A percentile compares a stretch with the other conserved stretches of the same genome.
These are phyloP conservation scores for Wallemia ichthyophaga DNA, from an alignment of 1,284 basidiomycete species.

Conservation along the genomic window DNA sequence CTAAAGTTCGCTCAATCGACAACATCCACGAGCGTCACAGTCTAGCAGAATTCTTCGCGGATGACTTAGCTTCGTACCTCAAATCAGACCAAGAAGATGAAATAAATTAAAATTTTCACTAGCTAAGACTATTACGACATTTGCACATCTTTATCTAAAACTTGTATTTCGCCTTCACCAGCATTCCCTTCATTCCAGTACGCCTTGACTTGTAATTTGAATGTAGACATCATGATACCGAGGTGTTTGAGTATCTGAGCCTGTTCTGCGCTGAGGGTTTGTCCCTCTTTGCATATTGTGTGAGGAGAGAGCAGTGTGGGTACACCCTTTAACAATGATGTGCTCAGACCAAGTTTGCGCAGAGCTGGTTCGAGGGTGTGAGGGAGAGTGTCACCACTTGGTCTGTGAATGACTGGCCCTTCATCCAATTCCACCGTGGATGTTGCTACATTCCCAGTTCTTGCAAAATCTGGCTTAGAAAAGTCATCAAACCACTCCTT, in stretches of 20 bases:
- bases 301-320: slow-evolving; percentile 58
- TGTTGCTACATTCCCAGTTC: slow-evolving; percentile 50
- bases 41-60: background rate
- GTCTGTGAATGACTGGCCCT: slow-evolving; percentile 25
- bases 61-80: background rate
- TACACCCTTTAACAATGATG: slow-evolving; percentile 51
- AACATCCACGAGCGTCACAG: background rate
- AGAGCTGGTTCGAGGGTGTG: slow-evolving; percentile 92
- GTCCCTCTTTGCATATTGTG: slow-evolving; percentile 54
- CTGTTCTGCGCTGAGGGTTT: slow-evolving; percentile 37
- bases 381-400: slow-evolving; percentile 49
- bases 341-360: slow-evolving; percentile 62
- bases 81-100: too few relatives aligned
- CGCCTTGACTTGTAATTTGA: slow-evolving; percentile 1
- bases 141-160: background rate
- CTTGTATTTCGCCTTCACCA: background rate
- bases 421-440: slow-evolving; percentile 44
- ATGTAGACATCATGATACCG: slow-evolving; percentile 4
- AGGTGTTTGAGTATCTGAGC: slow-evolving; percentile 5
- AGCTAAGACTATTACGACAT: too few relatives aligned
- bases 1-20: background rate
- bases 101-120: too few relatives aligned
- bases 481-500: slow-evolving; percentile 83
- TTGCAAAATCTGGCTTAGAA: slow-evolving; percentile 65
- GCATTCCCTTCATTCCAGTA: background rate